phyloP scores from a whole-genome alignment of 345 rosid genomes.

The Rhodomyrtus tomentosa region DNA sequence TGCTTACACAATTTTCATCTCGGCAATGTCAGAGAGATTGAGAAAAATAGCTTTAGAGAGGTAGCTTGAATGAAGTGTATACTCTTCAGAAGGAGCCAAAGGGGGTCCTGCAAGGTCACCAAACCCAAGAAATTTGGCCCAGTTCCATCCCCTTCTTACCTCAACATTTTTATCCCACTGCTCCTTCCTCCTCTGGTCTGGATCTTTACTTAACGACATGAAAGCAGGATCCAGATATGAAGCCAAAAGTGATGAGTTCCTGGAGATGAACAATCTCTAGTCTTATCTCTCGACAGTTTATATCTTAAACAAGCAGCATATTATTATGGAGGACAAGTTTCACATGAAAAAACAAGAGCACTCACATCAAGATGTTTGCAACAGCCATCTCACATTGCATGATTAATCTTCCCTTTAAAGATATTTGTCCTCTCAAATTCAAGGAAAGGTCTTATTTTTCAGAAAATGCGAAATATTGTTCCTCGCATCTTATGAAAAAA shows the following conservation, averaged over 20 bases:
- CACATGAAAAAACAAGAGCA: background rate
- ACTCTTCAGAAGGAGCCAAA: conserved; percentile 85
- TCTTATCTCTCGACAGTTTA: background rate
- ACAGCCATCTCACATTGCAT: background rate
- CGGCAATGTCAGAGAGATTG: conserved; percentile 92
- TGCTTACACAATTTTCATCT: conserved; percentile 95
- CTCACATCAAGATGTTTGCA: background rate
- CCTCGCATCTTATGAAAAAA: background rate
- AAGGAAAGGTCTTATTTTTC: background rate
- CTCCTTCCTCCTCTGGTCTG: conserved; percentile 84
- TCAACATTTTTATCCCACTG: conserved; percentile 96
- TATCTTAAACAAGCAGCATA: background rate
- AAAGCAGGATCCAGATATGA: conserved; percentile 94
- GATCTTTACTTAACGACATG: conserved; percentile 94
- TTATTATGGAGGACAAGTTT: background rate
- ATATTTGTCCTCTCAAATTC: background rate
- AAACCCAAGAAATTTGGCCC: conserved; percentile 83
- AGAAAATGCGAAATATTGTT: background rate
- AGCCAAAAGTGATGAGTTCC: conserved; percentile 75
- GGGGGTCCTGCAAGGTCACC: conserved; percentile 83
- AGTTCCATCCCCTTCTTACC: conserved; percentile 70
- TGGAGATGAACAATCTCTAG: conserved; percentile 17
- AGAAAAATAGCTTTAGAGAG: conserved; percentile 91
- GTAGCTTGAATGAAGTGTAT: conserved; percentile 90
- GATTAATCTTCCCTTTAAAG: background rate